Base-by-base conservation (phyloP, 23 red algal species). In the Gracilaria domingensis region DNA sequence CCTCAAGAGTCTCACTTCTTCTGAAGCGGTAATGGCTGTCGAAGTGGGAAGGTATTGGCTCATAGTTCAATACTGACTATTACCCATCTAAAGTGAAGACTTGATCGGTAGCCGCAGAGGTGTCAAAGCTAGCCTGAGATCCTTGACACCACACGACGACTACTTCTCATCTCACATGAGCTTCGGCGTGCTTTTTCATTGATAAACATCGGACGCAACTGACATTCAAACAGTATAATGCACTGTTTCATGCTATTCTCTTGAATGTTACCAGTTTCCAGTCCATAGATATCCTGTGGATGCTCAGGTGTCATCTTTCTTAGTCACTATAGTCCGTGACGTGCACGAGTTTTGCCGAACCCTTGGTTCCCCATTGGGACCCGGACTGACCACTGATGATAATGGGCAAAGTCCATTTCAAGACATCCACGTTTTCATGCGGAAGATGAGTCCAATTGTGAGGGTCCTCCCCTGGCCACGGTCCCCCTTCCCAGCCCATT, bases 331-430 rank as follows among this genome's bases (percentile, higher is more conserved):
- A 35, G 33, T 37, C 67, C 35, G 35, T 29, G 26, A 32, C 58
- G 61, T 85, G 70, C 20, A 55, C 48, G 57, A 94, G 74, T 40
- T 76, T 81, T 12, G 58, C 75, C 23, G 39, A 48, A 74, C 69
- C 72, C 42, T 64, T 59, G 1, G 54, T 65, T 18, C 91, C 91
- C 91, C 91, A 94, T 20, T 80, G 91, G 1, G 91, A 94, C 21
- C 80, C 81, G 0, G 73, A 66, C 69, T 86, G 82, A 6, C 91
- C 81, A 50, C 81, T 86, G 5, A 94, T 82, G 29, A 69, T 73
- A 34, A 94, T 71, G 14, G 91, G 91, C 33, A 94, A 67, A 26
- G 91, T 86, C 91, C 91, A 94, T 16, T 70, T 81, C 55, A 94
- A 58, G 16, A 86, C 81, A 66, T 94, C 91, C 8, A 87, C 83